A percentile compares a stretch with the other conserved stretches of the same genome.
Evolutionary conservation across 2,329 filamentous ascomycete genomes (phyloP).

Genomic region (Claviceps quebecensis): DNA sequence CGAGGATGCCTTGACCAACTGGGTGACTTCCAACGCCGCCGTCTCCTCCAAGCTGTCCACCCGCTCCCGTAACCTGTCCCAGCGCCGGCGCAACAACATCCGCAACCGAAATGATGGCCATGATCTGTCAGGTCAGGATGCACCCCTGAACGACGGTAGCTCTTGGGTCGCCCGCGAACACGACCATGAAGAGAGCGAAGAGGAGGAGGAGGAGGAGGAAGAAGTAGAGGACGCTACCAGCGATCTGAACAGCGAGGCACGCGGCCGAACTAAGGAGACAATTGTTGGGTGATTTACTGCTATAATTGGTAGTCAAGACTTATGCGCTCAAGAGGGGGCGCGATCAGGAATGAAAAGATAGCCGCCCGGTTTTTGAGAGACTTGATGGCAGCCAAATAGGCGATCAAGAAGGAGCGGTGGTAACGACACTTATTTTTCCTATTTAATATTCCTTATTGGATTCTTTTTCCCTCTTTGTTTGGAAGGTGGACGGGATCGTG

Average conservation of each 20-base stretch:
- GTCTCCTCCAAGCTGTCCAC: constrained; percentile 79
- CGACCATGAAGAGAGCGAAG: constrained; percentile 52
- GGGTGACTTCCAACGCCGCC: constrained; percentile 81
- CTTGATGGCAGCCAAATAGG: not conserved
- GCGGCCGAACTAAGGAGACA: constrained; percentile 40
- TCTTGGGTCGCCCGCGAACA: constrained; percentile 68
- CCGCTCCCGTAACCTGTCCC: constrained; percentile 75
- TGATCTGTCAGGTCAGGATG: constrained; percentile 73
- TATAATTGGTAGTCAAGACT: not conserved
- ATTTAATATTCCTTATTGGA: not conserved
- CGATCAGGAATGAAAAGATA: not conserved
- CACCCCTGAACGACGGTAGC: constrained; percentile 61
- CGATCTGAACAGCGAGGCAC: constrained; percentile 40
- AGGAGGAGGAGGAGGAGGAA: constrained; percentile 44
- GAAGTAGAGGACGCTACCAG: constrained; percentile 39
- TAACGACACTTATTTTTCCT: constrained; percentile 7
- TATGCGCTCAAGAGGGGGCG: not conserved
- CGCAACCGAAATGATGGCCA: constrained; percentile 53
- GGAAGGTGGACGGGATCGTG: not conserved
- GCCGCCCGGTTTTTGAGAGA: not conserved
- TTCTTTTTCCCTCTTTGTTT: not conserved
- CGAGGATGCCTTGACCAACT: constrained; percentile 93
- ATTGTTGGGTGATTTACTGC: constrained; percentile 26
- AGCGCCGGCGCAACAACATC: constrained; percentile 64
- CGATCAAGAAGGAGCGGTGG: not conserved